phyloP scores from a whole-genome alignment of 352 stramenopile genomes.

The Discostella stelligera region DNA sequence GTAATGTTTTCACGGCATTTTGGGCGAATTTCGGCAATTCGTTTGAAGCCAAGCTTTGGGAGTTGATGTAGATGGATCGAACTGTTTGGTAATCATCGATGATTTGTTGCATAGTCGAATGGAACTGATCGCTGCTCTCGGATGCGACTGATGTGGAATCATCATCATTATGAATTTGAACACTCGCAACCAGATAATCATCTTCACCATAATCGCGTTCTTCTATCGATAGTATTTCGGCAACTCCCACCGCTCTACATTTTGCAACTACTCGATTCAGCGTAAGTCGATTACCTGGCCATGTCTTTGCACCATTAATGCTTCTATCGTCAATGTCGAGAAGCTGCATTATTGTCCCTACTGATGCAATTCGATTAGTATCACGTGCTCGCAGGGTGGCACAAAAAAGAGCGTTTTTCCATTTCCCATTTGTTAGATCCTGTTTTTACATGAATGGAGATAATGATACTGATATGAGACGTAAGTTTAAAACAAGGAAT shows the following conservation, averaged over 20 bases:
- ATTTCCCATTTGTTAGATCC: slow-evolving; percentile 42
- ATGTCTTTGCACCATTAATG: slow-evolving; percentile 28
- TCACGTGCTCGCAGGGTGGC: slow-evolving; percentile 43
- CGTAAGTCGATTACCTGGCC: slow-evolving; percentile 20
- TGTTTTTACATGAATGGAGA: slow-evolving; percentile 10
- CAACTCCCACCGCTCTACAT: slow-evolving; percentile 46
- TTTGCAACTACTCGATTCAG: slow-evolving; percentile 36
- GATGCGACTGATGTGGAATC: slow-evolving; percentile 1
- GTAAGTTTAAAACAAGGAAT: not conserved
- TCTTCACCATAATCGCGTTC: slow-evolving; percentile 28
- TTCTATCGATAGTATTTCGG: slow-evolving; percentile 43
- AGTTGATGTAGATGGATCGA: slow-evolving; percentile 50
- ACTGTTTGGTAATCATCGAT: slow-evolving; percentile 40
- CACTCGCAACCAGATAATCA: slow-evolving; percentile 52
- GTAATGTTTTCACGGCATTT: slow-evolving; percentile 33
- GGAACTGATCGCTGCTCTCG: not conserved
- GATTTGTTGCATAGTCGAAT: slow-evolving; percentile 26
- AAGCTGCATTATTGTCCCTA: slow-evolving; percentile 53
- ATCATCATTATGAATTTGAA: slow-evolving; percentile 19
- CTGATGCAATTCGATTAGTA: slow-evolving; percentile 44
- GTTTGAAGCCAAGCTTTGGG: slow-evolving; percentile 41
- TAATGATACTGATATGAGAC: not conserved
- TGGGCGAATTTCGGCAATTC: slow-evolving; percentile 44
- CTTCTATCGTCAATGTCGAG: slow-evolving; percentile 41
- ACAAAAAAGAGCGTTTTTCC: slow-evolving; percentile 45